Evolutionary conservation across 768 basidiomycete genomes (phyloP), one percentile per base, ranked within the genome.

Genomic region (Boletus vermiculosoides): DNA sequence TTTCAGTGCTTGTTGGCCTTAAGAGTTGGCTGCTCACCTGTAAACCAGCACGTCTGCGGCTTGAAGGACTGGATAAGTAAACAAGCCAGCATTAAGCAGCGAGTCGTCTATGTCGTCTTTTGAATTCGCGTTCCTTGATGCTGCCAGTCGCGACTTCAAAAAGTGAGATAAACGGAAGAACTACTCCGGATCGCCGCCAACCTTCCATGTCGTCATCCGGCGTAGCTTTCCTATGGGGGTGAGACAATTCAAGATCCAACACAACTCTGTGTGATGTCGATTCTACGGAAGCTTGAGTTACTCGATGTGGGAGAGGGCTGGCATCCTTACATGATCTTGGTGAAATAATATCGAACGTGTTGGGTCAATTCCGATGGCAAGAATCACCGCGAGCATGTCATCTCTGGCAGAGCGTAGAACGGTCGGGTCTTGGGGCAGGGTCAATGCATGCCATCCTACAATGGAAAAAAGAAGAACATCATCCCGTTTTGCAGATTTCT

Each of bases 201-300:
- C 93, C 83, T 98, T 98, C 94, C 95, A 98, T 0, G 92, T 94
- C 5, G 94, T 98, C 96, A 98, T 97, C 42, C 94, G 74, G 40
- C 85, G 83, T 11, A 98, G 74, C 62, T 85, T 86, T 11, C 93
- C 92, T 22, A 95, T 78, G 0, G 93, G 87, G 0, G 92, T 88
- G 33, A 94, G 74, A 63, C 93, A 96, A 60, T 83, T 90, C 55
- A 98, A 70, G 47, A 95, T 84, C 96, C 95, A 98, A 3, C 90
- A 87, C 18, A 97, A 74, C 62, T 98, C 94, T 1, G 86, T 80
- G 66, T 98, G 95, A 58, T 88, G 79, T 51, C 78, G 84, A 53
- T 94, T 92, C 93, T 96, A 57, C 2, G 4, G 31, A 45, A 31
- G 12, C 8, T 52, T 55, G 50, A 49, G 41, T 45, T 22, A 49